These are phyloP conservation scores for Sphaerulina populicola DNA, from an alignment of 2,329 filamentous ascomycete genomes.

Conservation along the genomic window DNA sequence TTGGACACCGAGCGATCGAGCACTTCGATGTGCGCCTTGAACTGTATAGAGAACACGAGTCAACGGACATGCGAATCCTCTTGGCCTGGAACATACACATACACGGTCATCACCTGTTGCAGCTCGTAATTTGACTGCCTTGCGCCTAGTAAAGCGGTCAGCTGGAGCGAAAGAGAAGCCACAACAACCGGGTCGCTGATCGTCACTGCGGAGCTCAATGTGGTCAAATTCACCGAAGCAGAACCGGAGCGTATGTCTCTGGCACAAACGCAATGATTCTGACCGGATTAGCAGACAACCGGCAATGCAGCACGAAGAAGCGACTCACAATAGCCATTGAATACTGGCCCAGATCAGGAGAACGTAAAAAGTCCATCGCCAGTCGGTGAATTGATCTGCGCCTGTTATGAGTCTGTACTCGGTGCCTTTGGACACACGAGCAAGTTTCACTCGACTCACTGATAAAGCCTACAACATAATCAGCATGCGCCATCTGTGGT, in stretches of 20 bases:
- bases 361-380: conserved; percentile 74
- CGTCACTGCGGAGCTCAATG: background rate
- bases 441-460: background rate
- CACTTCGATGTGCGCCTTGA: conserved; percentile 69
- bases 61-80: background rate
- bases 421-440: background rate
- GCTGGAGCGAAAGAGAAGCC: background rate
- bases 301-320: background rate
- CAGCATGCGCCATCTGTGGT: background rate
- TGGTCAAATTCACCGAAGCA: conserved; percentile 47
- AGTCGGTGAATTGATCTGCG: conserved; percentile 54
- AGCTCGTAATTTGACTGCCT: conserved; percentile 60
- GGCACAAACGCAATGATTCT: conserved; percentile 64
- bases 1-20: conserved; percentile 56
- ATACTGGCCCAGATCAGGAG: conserved; percentile 71
- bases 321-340: conserved; percentile 45
- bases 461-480: background rate
- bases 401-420: background rate
- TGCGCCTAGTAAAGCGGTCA: conserved; percentile 32
- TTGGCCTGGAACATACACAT: background rate
- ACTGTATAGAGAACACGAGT: conserved; percentile 32
- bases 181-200: background rate
- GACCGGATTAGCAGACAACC: background rate
- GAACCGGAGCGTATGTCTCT: conserved; percentile 67
- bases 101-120: conserved; percentile 57